These are phyloP conservation scores for Pseudopithomyces maydicus DNA, from an alignment of 2,329 filamentous ascomycete genomes.

Conservation along the genomic window DNA sequence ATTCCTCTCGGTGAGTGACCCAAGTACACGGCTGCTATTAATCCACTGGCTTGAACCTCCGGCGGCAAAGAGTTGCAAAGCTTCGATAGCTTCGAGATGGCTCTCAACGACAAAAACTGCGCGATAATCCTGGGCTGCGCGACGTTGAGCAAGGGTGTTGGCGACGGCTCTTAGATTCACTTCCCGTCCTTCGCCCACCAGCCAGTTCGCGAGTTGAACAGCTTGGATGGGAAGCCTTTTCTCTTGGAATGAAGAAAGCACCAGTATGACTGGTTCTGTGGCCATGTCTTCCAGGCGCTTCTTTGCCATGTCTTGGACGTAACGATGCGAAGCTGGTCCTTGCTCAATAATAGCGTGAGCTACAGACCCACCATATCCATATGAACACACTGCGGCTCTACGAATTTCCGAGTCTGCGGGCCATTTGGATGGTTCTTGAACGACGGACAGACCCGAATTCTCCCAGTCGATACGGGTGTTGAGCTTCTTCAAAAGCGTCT, in stretches of 20 bases:
- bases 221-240: conserved; percentile 33
- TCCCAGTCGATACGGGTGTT: conserved; percentile 39
- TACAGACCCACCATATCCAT: conserved; percentile 52
- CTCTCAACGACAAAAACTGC: conserved; percentile 26
- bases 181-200: conserved; percentile 20
- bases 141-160: conserved; percentile 34
- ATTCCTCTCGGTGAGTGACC: conserved; percentile 18
- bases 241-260: conserved; percentile 40
- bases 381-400: conserved; percentile 52
- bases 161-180: conserved; percentile 25
- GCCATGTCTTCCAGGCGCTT: not conserved
- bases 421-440: conserved; percentile 35
- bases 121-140: conserved; percentile 41
- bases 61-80: conserved; percentile 21
- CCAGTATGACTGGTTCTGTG: conserved; percentile 15
- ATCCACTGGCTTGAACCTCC: conserved; percentile 10
- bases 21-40: conserved; percentile 14
- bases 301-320: not conserved
- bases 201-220: conserved; percentile 26
- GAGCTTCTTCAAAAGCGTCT: conserved; percentile 29
- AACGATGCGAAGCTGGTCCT: not conserved
- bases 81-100: conserved; percentile 24
- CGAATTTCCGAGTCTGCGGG: conserved; percentile 7
- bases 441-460: conserved; percentile 31
- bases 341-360: conserved; percentile 50